phyloP scores from a whole-genome alignment of 2,329 filamentous ascomycete species.

The Myriosclerotinia duriaeana region DNA sequence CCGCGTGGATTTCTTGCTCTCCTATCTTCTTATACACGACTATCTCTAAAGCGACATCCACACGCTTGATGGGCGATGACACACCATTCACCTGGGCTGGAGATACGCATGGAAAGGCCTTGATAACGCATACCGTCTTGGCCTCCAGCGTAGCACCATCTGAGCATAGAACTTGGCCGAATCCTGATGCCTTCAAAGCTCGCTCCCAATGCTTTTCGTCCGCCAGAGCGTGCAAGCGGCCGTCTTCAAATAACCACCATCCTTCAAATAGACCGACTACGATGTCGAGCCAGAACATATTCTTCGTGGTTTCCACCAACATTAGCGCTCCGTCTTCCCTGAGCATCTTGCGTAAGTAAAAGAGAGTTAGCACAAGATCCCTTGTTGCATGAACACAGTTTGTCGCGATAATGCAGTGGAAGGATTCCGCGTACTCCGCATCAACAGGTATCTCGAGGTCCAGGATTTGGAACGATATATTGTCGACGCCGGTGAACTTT shows the following conservation, averaged over 20 bases:
- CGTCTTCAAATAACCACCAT: slow-evolving; percentile 34
- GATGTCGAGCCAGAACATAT: slow-evolving; percentile 34
- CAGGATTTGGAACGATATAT: slow-evolving; percentile 30
- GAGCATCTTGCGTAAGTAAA: slow-evolving; percentile 27
- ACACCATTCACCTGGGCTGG: no score
- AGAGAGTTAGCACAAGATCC: slow-evolving; percentile 22
- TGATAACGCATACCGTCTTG: no score
- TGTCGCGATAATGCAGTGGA: slow-evolving; percentile 32
- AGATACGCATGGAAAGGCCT: no score
- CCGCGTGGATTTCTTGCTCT: no score
- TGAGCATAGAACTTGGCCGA: slow-evolving; percentile 25
- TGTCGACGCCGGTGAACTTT: slow-evolving; percentile 31
- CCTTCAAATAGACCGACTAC: slow-evolving; percentile 37
- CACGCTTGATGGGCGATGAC: no score
- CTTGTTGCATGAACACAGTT: slow-evolving; percentile 37
- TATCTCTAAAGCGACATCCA: no score
- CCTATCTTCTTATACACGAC: no score
- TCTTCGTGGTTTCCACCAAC: slow-evolving; percentile 34
- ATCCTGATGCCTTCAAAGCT: slow-evolving; percentile 24
- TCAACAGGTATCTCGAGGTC: slow-evolving; percentile 31
- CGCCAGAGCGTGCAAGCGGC: slow-evolving; percentile 26
- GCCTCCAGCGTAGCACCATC: no score
- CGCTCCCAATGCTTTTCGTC: slow-evolving; percentile 30
- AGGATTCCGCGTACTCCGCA: slow-evolving; percentile 23
- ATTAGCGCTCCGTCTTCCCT: slow-evolving; percentile 30